Percentiles rank a stretch among this genome's conserved stretches.
Conservation (phyloP, 179 eudicot genomes). For the Drosera spatulata region DNA sequence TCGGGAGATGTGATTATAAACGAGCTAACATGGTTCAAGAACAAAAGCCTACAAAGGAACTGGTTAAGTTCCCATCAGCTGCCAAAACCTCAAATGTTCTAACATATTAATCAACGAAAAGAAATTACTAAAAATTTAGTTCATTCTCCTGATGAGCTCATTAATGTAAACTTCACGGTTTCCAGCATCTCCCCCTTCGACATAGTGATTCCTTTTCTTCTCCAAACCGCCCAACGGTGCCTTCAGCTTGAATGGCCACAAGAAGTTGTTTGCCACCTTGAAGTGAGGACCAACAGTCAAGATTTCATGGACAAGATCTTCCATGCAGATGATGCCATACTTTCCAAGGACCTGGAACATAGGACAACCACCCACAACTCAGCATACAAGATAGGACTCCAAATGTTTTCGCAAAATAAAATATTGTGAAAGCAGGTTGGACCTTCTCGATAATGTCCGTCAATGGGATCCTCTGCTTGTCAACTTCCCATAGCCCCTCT, state of each 20-base stretch:
- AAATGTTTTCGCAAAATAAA: too few relatives aligned
- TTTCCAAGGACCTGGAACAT: conserved; percentile 52
- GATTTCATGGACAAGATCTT: conserved; percentile 81
- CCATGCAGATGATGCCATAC: conserved; percentile 68
- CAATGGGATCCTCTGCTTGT: conserved; percentile 26
- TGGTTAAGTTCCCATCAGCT: too few relatives aligned
- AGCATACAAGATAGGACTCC: too few relatives aligned
- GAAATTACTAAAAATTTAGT: conserved; percentile 17
- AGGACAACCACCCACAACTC: too few relatives aligned
- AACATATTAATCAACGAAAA: neutral
- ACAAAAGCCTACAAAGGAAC: too few relatives aligned
- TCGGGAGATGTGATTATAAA: too few relatives aligned
- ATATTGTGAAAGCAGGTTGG: neutral
- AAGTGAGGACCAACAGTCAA: conserved; percentile 81
- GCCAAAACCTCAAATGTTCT: too few relatives aligned
- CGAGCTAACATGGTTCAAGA: too few relatives aligned
- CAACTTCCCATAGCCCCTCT: conserved; percentile 31
- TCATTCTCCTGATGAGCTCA: conserved; percentile 89
- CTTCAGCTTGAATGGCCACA: conserved; percentile 76
- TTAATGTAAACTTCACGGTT: conserved; percentile 70
- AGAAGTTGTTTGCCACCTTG: conserved; percentile 79
- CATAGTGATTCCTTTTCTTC: conserved; percentile 85
- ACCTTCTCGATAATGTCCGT: conserved; percentile 40
- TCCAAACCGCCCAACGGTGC: conserved; percentile 81
- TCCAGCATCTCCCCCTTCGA: conserved; percentile 94